Evolutionary conservation across 2,329 filamentous ascomycete genomes (phyloP).

Genomic region (Incumbomyces delicatus): DNA sequence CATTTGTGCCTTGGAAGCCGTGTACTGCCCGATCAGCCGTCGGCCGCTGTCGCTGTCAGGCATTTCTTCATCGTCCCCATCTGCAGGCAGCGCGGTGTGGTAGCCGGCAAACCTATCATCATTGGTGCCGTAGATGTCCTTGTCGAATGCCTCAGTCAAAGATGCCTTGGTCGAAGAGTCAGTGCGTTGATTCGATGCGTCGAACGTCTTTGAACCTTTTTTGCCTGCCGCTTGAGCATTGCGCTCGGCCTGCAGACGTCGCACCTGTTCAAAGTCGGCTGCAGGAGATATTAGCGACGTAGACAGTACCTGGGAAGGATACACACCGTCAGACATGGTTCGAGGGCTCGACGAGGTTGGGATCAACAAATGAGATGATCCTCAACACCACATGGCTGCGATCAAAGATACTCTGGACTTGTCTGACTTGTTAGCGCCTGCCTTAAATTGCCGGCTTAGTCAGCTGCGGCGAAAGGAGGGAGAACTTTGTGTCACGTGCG

Average conservation of each 20-base stretch:
- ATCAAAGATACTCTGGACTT: too few species aligned
- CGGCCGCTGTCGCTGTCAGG: constrained; percentile 59
- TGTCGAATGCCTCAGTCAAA: constrained; percentile 31
- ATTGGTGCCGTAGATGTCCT: constrained; percentile 46
- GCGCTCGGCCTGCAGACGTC: constrained; percentile 83
- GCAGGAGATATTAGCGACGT: neutral
- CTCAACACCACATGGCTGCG: too few species aligned
- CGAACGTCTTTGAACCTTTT: constrained; percentile 72
- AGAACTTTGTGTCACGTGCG: too few species aligned
- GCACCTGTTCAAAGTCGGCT: constrained; percentile 78
- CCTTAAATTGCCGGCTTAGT: too few species aligned
- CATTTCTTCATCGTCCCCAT: constrained; percentile 70
- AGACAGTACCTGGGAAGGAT: neutral
- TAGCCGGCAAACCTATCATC: constrained; percentile 21
- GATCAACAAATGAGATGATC: too few species aligned
- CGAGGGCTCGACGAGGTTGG: too few species aligned
- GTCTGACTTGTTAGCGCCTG: too few species aligned
- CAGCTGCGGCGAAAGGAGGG: too few species aligned
- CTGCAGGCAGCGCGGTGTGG: constrained; percentile 55
- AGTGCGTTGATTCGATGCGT: constrained; percentile 68
- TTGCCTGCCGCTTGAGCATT: constrained; percentile 68
- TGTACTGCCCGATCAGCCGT: constrained; percentile 88
- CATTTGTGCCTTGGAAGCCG: constrained; percentile 81
- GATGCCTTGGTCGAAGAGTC: constrained; percentile 82
- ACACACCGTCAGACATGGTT: constrained; percentile 7